These are phyloP conservation scores for Globisporangium irregulare DNA, from an alignment of 352 stramenopile genomes.

Conservation along the genomic window DNA sequence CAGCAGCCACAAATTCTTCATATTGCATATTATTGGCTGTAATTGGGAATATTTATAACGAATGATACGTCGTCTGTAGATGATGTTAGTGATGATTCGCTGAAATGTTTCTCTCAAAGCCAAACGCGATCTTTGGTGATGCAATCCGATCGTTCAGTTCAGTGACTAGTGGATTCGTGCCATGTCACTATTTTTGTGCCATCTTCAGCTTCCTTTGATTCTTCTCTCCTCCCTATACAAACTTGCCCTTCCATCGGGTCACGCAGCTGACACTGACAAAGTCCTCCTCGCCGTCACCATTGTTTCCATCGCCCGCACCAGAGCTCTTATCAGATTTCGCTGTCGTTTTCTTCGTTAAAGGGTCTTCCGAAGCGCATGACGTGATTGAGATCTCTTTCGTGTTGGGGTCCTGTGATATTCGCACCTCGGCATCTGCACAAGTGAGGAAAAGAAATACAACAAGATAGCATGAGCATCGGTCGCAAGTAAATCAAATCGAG, in stretches of 20 bases:
- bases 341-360: background rate
- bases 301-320: slow-evolving; percentile 2
- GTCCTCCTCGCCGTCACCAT: slow-evolving; percentile 12
- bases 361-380: slow-evolving; percentile 34
- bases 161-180: background rate
- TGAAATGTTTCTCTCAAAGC: background rate
- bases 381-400: slow-evolving; percentile 67
- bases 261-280: slow-evolving; percentile 52
- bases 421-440: slow-evolving; percentile 55
- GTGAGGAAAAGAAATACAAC: background rate
- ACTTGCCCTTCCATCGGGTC: slow-evolving; percentile 64
- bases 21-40: background rate
- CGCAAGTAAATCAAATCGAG: background rate
- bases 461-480: background rate
- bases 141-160: background rate
- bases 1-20: background rate
- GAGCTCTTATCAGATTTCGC: background rate
- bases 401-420: slow-evolving; percentile 48
- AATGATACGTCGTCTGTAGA: background rate
- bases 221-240: slow-evolving; percentile 34
- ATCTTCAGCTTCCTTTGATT: background rate
- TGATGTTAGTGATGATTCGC: background rate
- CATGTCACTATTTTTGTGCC: slow-evolving; percentile 1
- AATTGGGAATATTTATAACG: background rate
- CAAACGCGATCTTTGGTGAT: slow-evolving; percentile 17